Evolutionary conservation across 139 green algal species (phyloP).

Genomic region (Micractinium conductrix): DNA sequence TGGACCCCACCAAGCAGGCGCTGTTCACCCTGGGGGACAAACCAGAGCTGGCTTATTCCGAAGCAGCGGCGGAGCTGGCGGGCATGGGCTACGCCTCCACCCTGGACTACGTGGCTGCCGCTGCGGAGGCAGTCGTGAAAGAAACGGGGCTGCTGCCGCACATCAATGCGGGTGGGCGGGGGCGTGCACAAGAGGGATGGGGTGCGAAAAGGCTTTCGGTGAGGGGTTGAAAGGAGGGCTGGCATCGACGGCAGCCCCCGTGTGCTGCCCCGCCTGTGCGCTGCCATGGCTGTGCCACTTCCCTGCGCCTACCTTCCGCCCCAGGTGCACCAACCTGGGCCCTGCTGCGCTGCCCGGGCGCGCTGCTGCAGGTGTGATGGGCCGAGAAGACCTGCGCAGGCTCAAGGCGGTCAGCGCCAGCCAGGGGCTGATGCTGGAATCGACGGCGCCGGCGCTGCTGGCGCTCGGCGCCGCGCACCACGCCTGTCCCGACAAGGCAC

Average conservation of each 20-base stretch:
- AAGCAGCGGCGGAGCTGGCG: constrained; percentile 75
- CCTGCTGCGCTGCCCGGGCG: neutral
- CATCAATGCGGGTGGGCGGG: constrained; percentile 84
- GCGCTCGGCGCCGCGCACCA: constrained; percentile 72
- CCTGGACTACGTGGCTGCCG: constrained; percentile 78
- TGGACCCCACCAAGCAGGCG: too few relatives aligned
- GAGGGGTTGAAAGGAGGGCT: too few relatives aligned
- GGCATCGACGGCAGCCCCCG: too few relatives aligned
- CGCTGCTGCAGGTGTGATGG: constrained; percentile 37
- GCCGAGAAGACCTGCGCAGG: constrained; percentile 2
- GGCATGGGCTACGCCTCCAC: constrained; percentile 73
- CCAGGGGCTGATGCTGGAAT: constrained; percentile 93
- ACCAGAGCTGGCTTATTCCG: constrained; percentile 77
- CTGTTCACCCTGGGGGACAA: constrained; percentile 72
- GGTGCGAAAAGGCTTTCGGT: neutral
- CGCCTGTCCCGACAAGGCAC: constrained; percentile 82
- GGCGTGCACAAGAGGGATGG: too few relatives aligned
- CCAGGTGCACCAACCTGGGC: too few relatives aligned
- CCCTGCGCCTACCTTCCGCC: too few relatives aligned
- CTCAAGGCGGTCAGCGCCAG: constrained; percentile 68
- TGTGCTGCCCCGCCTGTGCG: neutral
- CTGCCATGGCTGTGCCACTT: too few relatives aligned
- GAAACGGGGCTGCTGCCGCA: constrained; percentile 85
- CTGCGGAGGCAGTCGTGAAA: constrained; percentile 54
- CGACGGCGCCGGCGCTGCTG: constrained; percentile 46